Percentiles rank a stretch among this genome's conserved stretches.
These are phyloP conservation scores for Chaetomiaceae sp. DNA, from an alignment of 2,329 filamentous ascomycete genomes.

Conservation along the genomic window DNA sequence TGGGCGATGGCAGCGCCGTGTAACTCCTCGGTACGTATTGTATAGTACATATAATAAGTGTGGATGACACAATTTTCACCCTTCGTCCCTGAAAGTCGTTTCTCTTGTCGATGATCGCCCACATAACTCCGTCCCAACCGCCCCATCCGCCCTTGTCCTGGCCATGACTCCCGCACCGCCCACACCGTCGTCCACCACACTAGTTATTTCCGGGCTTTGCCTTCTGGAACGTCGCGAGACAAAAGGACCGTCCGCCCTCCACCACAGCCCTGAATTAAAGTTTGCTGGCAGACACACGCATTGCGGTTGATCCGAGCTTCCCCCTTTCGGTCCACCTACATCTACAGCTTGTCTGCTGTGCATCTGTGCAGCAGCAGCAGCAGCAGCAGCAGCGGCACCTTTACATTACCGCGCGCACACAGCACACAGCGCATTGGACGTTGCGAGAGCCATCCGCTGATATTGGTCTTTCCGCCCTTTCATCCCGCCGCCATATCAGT, in stretches of 20 bases:
- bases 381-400: no score
- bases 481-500: background rate
- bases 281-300: constrained; percentile 11
- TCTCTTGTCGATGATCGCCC: constrained; percentile 5
- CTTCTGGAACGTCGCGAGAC: constrained; percentile 19
- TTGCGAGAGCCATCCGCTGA: no score
- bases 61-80: constrained; percentile 21
- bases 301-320: background rate
- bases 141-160: constrained; percentile 21
- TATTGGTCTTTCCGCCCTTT: background rate
- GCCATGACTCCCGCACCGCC: constrained; percentile 20
- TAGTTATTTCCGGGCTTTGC: constrained; percentile 28
- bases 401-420: background rate
- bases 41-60: constrained; percentile 6
- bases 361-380: no score
- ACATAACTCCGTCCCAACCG: constrained; percentile 7
- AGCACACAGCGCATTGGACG: background rate
- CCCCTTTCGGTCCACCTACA: background rate
- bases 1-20: background rate
- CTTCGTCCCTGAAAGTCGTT: constrained; percentile 6
- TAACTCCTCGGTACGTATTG: background rate
- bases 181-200: constrained; percentile 23
- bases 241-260: constrained; percentile 14
- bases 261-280: constrained; percentile 13
- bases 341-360: background rate